Base-by-base conservation (phyloP, 1,139 yeast genomes). In the Ogataea hybrid region DNA sequence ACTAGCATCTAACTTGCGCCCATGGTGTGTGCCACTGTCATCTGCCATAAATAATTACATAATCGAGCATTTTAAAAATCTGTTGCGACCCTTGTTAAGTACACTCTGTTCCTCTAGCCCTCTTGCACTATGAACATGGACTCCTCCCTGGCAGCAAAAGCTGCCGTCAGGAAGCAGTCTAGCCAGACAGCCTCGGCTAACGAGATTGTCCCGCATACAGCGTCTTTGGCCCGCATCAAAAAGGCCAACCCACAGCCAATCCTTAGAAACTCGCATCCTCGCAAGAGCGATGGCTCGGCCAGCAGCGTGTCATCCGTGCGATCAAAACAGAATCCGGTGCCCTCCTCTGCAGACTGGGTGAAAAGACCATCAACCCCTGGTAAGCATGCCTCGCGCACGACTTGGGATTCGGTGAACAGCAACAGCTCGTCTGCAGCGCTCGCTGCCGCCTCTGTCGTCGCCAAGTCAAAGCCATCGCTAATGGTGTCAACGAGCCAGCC, bases 391-490 rank as follows among this genome's bases (percentile, higher is more conserved):
- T 21, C 39, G 4, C 49, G 47, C 33, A 43, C 51, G 11, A 48
- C 53, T 0, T 60, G 63, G 62, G 52, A 60, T 39, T 39, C 50
- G 4, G 44, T 57, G 14, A 58, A 56, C 38, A 46, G 42, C 11
- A 35, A 48, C 6, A 56, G 62, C n/a, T 61, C 65, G 1, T 45
- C 58, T 0, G 51, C 54, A 5, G 66, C 66, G 3, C 32, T 59
- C 8, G 63, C 63, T 2, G 66, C 66, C 2, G 66, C 66, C 1
- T 47, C 61, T 5, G 28, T 53, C 15, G 61, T 61, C 15, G 62
- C 64, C n/a, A 58, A 54, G 35, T 34, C 51, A 5, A 59, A 50
- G 11, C 62, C 64, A 4, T 25, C 44, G 2, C 42, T 51, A 23
- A 53, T 61, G 53, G 50, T 43, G 3, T 51, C 61, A 5, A 29